phyloP scores from a whole-genome alignment of 73 alveolate genomes.

The Paramecium bursaria region DNA sequence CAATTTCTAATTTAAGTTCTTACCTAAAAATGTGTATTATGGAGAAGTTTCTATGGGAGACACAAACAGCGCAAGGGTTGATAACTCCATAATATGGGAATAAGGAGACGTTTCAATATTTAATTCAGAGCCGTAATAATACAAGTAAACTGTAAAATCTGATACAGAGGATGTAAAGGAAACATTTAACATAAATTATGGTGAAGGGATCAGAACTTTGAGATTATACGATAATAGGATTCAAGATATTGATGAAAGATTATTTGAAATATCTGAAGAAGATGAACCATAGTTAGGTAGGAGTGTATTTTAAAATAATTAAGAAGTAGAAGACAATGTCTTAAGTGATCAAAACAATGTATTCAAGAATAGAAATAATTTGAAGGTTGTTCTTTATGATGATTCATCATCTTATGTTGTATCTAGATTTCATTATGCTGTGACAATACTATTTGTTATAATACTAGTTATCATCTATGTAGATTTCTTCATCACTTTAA shows the following conservation, averaged over 20 bases:
- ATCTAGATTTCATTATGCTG: constrained; percentile 20
- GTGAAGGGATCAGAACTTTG: constrained; percentile 22
- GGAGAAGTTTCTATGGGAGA: too few relatives aligned
- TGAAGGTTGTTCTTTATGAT: not conserved
- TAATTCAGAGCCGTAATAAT: constrained; percentile 3
- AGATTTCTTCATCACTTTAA: constrained; percentile 15
- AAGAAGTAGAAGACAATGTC: not conserved
- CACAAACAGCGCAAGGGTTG: too few relatives aligned
- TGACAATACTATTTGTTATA: not conserved
- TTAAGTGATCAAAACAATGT: constrained; percentile 18
- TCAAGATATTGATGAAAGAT: constrained; percentile 41
- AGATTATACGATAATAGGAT: constrained; percentile 32
- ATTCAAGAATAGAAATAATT: constrained; percentile 18
- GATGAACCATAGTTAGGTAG: not conserved
- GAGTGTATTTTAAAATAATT: constrained; percentile 43
- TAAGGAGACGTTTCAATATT: too few relatives aligned
- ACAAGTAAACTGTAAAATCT: constrained; percentile 23
- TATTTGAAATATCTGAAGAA: constrained; percentile 2
- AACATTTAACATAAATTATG: too few relatives aligned
- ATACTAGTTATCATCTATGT: constrained; percentile 1
- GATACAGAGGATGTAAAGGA: not conserved
- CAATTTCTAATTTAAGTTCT: not conserved
- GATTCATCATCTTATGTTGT: constrained; percentile 13
- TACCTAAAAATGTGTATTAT: not conserved
- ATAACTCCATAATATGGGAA: too few relatives aligned